Base-by-base conservation (phyloP, 2,329 filamentous ascomycete species). In the Pseudofabraea citricarpa region DNA sequence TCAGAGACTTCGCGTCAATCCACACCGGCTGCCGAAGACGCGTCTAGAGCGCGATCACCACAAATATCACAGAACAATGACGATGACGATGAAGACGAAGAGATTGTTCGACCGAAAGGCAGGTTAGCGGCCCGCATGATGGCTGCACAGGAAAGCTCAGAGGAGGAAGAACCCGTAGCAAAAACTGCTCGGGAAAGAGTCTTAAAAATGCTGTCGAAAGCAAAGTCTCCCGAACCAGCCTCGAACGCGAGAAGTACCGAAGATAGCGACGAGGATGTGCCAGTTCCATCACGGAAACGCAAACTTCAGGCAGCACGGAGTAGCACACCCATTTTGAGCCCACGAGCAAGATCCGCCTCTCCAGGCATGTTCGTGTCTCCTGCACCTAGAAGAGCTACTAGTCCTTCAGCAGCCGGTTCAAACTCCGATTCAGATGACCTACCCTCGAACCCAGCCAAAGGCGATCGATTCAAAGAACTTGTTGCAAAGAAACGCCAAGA, bases 401-500 rank as follows among this genome's bases (percentile, higher is more conserved):
- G 8, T 58, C 62, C 31, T 42, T 15, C 43, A 39, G 46, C 45
- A 42, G 22, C 40, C 50, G 43, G 23, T 42, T 44, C 57, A 29
- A 54, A 59, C 31, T 54, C 57, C 29, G 54, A 59, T 31, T 54
- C 55, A 3, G 69, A 65, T 3, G 74, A 78, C 18, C 45, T 77
- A 1, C 71, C 76, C 5, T 49, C 64, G 12, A 53, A 64, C 47
- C 40, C 62, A 9, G 49, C 64, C 42, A 68, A 74, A 47, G 75
- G 79, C 38, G 70, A 77, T 31, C 79, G 83, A 5, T 83, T 95
- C 56, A 71, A 81, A 48, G 85, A 83, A 6, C 75, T 94, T 0
- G 76, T 93, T 9, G 80, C 81, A 36, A 77, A 80, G 55, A 93
- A 91, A 58, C 78, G 82, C 39, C 75, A 82, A 49, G 84, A 93